Base-by-base conservation (phyloP, 1,284 basidiomycete genomes). In the Irpex rosettiformis region DNA sequence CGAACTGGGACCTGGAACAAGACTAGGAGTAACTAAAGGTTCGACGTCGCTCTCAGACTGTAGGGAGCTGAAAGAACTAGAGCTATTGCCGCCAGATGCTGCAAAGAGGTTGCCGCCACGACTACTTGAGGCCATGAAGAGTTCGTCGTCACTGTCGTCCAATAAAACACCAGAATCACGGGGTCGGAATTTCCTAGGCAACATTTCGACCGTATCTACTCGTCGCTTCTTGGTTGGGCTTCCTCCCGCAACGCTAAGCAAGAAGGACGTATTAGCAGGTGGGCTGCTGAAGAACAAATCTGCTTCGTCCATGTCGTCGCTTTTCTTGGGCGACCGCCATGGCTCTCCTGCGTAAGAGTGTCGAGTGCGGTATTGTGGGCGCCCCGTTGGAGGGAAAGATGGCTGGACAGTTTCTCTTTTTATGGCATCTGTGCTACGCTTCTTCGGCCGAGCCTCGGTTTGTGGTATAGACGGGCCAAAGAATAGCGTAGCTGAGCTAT, bases 151-250 rank as follows among this genome's bases (percentile, higher is more conserved):
- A 8, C 64, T 60, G 27, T 68, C 68, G 10, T 82, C 79, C 13
- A 88, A 66, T 0, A 75, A 79, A 42, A 89, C 74, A 11, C 85
- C 84, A 1, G 85, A 89, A 67, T 90, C 87, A n/a, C 85, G 77
- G 24, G 82, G 79, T 57, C 83, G 83, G 73, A 82, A 91, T 70
- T 91, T 91, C 66, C 80, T 84, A 30, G 82, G 83, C 53, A 84
- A 65, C 74, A 72, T 64, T 43, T 69, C 68, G n/a, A 69, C 71
- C 1, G 62, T 66, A 60, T 70, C 70, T 11, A 67, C 65, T 43
- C 65, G 65, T 56, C 73, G 75, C 62, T 79, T 77, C 59, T 76
- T 75, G 61, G 78, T 74, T 2, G 85, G 85, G 3, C 85, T 85
- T 2, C 73, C 77, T 21, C 77, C 76, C 0, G 79, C 82, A 27